Base-by-base conservation (phyloP, 345 rosid genomes). In the Murraya paniculata region DNA sequence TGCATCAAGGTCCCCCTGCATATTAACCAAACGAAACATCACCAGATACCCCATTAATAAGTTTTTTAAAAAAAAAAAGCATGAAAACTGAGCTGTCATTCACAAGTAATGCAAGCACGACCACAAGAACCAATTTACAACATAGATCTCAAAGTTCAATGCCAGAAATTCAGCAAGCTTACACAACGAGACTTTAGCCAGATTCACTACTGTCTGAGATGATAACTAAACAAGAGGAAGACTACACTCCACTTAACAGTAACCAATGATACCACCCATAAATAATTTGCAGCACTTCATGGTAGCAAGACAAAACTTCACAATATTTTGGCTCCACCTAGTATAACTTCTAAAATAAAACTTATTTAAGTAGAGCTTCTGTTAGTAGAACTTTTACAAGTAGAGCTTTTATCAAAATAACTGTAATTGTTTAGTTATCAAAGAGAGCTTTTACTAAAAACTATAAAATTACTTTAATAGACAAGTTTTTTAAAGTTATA, bases 1-100 rank as follows among this genome's bases (percentile, higher is more conserved):
- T n/a, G 88, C 81, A 78, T 94, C 95, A 25, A 87, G 85, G 86
- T 92, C 97, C 67, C 86, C 94, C 98, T 96, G 88, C 81, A 82
- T 74, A 62, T 61, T 55, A 38, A 67, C 59, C 25, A 36, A 22
- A 58, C 31, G 8, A 76, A 60, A 68, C 31, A 57, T 57, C 55
- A 68, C 28, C 69, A 72, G 3, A 66, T 31, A 56, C 57, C 72
- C 33, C n/a, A 57, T 1, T 74, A 64, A 30, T 25, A 35, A 22
- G n/a, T n/a, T n/a, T n/a, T n/a, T n/a, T n/a, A n/a, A 39, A 64
- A 60, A 45, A 66, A 73, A 76, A 56, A 18, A 24, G 22, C 31
- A 72, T 10, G 24, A 16, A 45, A 18, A 72, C 7, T 9, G 4
- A 25, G 38, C 48, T 1, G 0, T 3, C 50, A 45, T 10, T 18